These are phyloP conservation scores for Suillus lakei DNA, from an alignment of 768 basidiomycete species.

Conservation along the genomic window DNA sequence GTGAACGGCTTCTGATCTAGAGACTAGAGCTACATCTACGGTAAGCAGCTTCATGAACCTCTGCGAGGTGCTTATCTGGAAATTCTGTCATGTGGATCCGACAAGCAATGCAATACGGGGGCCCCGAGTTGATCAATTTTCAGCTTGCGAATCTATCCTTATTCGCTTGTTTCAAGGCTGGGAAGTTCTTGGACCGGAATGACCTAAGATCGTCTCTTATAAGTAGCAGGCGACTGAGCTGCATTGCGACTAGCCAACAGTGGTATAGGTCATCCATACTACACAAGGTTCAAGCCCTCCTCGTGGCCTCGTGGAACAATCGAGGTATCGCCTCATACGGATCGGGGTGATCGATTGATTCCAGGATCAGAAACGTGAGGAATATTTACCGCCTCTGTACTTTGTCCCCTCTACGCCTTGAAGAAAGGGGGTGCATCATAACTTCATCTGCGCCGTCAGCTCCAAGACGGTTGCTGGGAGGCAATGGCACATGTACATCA, in stretches of 20 bases:
- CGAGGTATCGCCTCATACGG: constrained; percentile 90
- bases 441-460: constrained; percentile 91
- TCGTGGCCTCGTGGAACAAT: constrained; percentile 81
- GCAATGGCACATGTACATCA: constrained; percentile 74
- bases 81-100: constrained; percentile 60
- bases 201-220: constrained; percentile 95
- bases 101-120: too few relatives aligned
- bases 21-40: too few relatives aligned
- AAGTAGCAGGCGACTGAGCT: constrained; percentile 55
- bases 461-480: constrained; percentile 73
- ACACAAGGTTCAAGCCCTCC: constrained; percentile 44
- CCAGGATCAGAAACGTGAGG: constrained; percentile 91
- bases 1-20: constrained; percentile 60
- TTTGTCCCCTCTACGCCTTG: constrained; percentile 87
- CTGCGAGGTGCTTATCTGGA: not conserved
- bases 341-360: constrained; percentile 99
- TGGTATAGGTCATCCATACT: constrained; percentile 41
- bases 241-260: constrained; percentile 44
- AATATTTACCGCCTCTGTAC: constrained; percentile 90
- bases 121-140: constrained; percentile 91
- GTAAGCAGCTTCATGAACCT: too few relatives aligned
- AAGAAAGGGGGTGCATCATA: constrained; percentile 87
- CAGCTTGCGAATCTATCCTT: constrained; percentile 94
- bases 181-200: constrained; percentile 97
- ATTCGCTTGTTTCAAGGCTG: constrained; percentile 94